Conservation (phyloP, 2,329 filamentous ascomycete species). For the Cladosporium sp. region DNA sequence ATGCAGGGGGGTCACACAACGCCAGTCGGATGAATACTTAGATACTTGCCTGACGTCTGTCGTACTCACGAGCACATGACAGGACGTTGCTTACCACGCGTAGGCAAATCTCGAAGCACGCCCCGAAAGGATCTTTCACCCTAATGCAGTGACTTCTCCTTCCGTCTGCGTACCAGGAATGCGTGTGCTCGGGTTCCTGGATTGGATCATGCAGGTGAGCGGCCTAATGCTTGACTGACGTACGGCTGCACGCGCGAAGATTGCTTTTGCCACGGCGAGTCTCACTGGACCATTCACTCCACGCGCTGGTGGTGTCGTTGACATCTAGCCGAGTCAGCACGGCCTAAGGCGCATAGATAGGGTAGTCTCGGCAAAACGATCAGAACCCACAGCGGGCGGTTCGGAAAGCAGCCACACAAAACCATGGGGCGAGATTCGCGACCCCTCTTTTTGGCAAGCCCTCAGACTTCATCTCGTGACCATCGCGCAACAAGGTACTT, state of each 20-base stretch:
- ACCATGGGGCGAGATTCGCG: background rate
- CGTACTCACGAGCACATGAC: background rate
- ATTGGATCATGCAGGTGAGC: background rate
- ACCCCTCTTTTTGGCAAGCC: constrained; percentile 4
- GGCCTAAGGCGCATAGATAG: background rate
- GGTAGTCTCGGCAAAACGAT: constrained; percentile 1
- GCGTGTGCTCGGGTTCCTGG: constrained; percentile 2
- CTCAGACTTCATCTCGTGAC: constrained; percentile 5
- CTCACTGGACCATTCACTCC: background rate
- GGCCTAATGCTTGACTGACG: constrained; percentile 4
- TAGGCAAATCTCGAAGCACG: background rate
- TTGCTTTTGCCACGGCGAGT: background rate
- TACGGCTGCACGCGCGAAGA: background rate
- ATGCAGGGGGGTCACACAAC: no score
- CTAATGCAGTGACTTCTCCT: background rate
- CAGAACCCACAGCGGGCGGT: background rate
- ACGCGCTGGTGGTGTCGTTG: background rate
- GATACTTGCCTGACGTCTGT: background rate
- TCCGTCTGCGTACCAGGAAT: background rate
- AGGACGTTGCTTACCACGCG: background rate
- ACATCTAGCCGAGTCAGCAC: background rate
- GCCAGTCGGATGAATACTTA: background rate
- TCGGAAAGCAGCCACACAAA: background rate
- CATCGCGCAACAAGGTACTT: background rate
- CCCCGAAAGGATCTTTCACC: background rate